A percentile compares a stretch with the other conserved stretches of the same genome.
phyloP scores from a whole-genome alignment of 805 yeast genomes.

The Sugiyamaella americana region DNA sequence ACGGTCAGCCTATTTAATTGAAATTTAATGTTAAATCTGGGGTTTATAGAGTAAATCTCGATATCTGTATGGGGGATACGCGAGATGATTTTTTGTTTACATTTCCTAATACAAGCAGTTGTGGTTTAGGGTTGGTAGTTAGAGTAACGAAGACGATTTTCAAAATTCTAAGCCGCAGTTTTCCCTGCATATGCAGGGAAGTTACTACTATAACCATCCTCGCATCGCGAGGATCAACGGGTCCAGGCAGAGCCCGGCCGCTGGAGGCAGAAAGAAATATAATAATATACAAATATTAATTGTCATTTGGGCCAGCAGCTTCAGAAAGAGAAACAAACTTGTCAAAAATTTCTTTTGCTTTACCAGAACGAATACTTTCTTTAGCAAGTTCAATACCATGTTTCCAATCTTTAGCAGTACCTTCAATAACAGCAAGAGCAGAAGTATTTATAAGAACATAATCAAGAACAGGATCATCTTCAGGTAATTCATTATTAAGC shows the following conservation, averaged over 20 bases:
- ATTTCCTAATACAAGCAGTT: too few relatives aligned
- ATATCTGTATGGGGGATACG: too few relatives aligned
- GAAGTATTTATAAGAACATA: conserved; percentile 88
- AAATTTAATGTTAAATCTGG: too few relatives aligned
- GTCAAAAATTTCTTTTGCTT: conserved; percentile 55
- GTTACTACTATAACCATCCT: too few relatives aligned
- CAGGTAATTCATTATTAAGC: conserved; percentile 39
- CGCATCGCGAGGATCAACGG: neutral
- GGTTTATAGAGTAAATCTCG: too few relatives aligned
- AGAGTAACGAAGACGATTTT: too few relatives aligned
- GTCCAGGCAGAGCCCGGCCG: neutral
- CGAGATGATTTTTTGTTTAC: too few relatives aligned
- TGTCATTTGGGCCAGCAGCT: neutral
- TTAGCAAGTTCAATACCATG: conserved; percentile 74
- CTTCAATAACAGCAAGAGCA: conserved; percentile 76
- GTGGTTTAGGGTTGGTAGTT: too few relatives aligned
- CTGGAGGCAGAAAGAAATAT: neutral
- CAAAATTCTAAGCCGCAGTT: too few relatives aligned
- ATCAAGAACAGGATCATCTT: conserved; percentile 61
- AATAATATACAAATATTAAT: neutral
- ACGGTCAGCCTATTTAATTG: too few relatives aligned
- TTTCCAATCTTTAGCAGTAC: conserved; percentile 61
- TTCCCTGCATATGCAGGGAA: too few relatives aligned
- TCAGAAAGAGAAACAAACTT: conserved; percentile 37
- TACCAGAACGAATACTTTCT: conserved; percentile 58